phyloP scores from a whole-genome alignment of 371 early-diverging fungal species.

The Dichotomocladium elegans region DNA sequence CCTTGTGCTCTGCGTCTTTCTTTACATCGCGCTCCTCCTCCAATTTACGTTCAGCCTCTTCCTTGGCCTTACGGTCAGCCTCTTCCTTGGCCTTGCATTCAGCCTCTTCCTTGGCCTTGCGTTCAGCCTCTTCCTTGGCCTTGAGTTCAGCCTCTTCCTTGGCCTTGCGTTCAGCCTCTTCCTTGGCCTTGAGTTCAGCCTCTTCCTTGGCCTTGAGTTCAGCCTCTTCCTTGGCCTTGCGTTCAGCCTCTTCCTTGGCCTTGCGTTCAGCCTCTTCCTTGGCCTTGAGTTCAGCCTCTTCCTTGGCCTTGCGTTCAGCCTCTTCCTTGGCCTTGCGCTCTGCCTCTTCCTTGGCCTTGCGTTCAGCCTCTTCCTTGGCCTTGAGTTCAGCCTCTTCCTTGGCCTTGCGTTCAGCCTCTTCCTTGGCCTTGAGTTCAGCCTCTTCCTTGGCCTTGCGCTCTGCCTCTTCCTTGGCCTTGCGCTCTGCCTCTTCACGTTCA shows the following conservation, averaged over 20 bases:
- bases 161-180: slow-evolving; percentile 23
- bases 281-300: slow-evolving; percentile 33
- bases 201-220: slow-evolving; percentile 10
- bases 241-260: slow-evolving; percentile 30
- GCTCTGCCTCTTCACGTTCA: slow-evolving; percentile 42
- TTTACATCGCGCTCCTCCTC: slow-evolving; percentile 19
- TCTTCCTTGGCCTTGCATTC: slow-evolving; percentile 12
- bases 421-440: slow-evolving; percentile 47
- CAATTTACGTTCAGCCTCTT: slow-evolving; percentile 15
- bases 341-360: slow-evolving; percentile 25
- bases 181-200: slow-evolving; percentile 20
- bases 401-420: slow-evolving; percentile 38
- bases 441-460: slow-evolving; percentile 34
- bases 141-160: slow-evolving; percentile 17
- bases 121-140: slow-evolving; percentile 10
- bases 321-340: slow-evolving; percentile 13
- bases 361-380: slow-evolving; percentile 30
- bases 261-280: slow-evolving; percentile 38
- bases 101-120: slow-evolving; percentile 7
- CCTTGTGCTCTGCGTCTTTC: slow-evolving; percentile 13
- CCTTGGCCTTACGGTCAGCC: background rate
- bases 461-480: slow-evolving; percentile 38
- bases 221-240: slow-evolving; percentile 23
- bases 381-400: slow-evolving; percentile 37
- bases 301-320: slow-evolving; percentile 19